Evolutionary conservation across 164 flowering plant genomes (phyloP).

Genomic region (Kalanchoe fedtschenkoi): DNA sequence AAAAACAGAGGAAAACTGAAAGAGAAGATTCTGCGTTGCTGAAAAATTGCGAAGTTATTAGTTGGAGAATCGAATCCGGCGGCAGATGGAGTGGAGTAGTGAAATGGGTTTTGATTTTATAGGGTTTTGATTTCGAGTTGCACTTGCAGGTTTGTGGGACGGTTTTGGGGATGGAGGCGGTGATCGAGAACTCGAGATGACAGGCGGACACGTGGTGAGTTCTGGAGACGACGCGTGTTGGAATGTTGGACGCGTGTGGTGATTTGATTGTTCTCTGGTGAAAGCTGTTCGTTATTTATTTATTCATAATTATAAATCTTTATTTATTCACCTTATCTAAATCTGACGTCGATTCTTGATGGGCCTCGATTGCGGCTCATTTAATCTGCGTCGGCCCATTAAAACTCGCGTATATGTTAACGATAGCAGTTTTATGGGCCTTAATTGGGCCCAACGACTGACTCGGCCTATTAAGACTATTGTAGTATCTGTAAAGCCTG

Average conservation of each 20-base stretch:
- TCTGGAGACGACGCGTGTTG: neutral
- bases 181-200: neutral
- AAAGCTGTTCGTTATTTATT: too few relatives aligned
- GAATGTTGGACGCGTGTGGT: neutral
- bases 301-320: too few relatives aligned
- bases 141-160: neutral
- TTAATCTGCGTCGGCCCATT: too few relatives aligned
- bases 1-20: neutral
- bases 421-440: too few relatives aligned
- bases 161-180: neutral
- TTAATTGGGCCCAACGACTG: too few relatives aligned
- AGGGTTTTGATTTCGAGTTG: neutral
- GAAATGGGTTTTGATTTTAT: neutral
- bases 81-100: too few relatives aligned
- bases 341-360: too few relatives aligned
- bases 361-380: too few relatives aligned
- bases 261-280: neutral
- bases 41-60: neutral
- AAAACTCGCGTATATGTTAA: too few relatives aligned
- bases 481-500: too few relatives aligned
- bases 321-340: too few relatives aligned
- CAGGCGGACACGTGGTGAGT: neutral
- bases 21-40: neutral
- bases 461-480: too few relatives aligned
- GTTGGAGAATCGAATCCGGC: neutral